Percentiles rank a stretch among this genome's conserved stretches.
These are phyloP conservation scores for Apiotrichum akiyoshidainum DNA, from an alignment of 1,284 basidiomycete genomes.

Conservation along the genomic window DNA sequence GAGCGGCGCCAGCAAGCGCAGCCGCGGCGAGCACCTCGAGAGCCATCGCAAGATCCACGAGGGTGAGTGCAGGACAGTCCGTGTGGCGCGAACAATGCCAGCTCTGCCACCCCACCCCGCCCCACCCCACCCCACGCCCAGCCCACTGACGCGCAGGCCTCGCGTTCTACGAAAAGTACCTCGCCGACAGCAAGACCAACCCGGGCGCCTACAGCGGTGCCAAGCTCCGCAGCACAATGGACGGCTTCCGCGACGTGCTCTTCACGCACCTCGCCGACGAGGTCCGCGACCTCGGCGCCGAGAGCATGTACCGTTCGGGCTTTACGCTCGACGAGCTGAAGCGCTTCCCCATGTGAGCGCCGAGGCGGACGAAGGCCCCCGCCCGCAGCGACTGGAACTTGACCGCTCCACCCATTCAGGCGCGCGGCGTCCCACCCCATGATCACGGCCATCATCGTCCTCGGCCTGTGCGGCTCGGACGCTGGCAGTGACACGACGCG, in stretches of 20 bases:
- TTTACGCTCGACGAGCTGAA: conserved; percentile 64
- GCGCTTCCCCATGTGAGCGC: conserved; percentile 53
- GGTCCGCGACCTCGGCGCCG: conserved; percentile 60
- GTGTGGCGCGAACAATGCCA: no score
- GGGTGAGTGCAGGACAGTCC: conserved; percentile 56
- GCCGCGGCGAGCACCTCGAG: conserved; percentile 56
- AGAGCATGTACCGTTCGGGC: conserved; percentile 62
- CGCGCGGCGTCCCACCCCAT: no score
- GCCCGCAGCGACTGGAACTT: no score
- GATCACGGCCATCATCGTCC: no score
- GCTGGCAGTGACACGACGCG: no score
- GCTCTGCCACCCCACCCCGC: no score
- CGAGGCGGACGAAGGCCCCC: no score
- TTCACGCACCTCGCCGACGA: conserved; percentile 67
- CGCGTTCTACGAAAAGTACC: conserved; percentile 55
- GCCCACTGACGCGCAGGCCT: conserved; percentile 33
- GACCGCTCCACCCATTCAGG: no score
- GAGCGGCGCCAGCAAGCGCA: conserved; percentile 26
- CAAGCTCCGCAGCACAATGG: conserved; percentile 61
- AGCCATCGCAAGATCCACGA: conserved; percentile 66
- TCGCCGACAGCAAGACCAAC: conserved; percentile 56
- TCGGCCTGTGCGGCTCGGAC: no score
- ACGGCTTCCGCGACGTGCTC: conserved; percentile 63
- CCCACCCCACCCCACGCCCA: neutral
- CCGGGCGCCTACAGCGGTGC: conserved; percentile 59